Conservation (phyloP, 164 flowering plant species). For the grape (Vitis vinifera) region ASM3070453v1 NC_081823.1:7261001-7261500, state of each 20-base stretch:
- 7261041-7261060: background rate
- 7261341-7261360: constrained; percentile 88
- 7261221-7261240: no score
- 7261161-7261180: constrained; percentile 56
- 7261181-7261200: background rate
- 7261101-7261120: constrained; percentile 75
- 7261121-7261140: constrained; percentile 81
- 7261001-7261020: constrained; percentile 1
- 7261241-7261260: constrained; percentile 1
- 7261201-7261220: background rate
- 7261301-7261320: constrained; percentile 82
- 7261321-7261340: constrained; percentile 90
- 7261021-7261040: background rate
- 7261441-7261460: no score
- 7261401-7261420: no score
- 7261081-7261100: constrained; percentile 86
- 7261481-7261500: no score
- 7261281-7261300: constrained; percentile 57
- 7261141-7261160: constrained; percentile 79
- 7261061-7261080: constrained; percentile 41
- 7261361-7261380: constrained; percentile 49
- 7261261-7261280: constrained; percentile 58
- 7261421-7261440: no score
- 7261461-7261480: no score
- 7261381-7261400: no score